Evolutionary conservation across 2,329 filamentous ascomycete species (phyloP), one percentile per base, ranked within the genome.

Genomic region (Trichoderma sp.): DNA sequence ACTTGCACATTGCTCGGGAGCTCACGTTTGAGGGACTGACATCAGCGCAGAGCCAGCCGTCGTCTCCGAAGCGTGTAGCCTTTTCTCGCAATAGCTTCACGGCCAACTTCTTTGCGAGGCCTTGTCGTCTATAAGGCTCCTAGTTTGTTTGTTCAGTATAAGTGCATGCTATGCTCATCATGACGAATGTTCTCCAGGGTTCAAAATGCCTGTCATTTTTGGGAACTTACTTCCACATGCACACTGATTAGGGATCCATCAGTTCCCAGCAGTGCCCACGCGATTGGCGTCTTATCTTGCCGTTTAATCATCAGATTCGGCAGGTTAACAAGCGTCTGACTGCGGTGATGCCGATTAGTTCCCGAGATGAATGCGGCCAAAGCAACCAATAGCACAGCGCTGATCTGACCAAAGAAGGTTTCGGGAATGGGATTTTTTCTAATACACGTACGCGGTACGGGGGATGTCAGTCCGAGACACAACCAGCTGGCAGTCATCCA

Each of bases 221-320:
- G 24, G 29, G 4, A 21, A 75, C 80, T 4, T 76, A 85, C 85
- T 81, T 93, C 91, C 71, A 89, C 91, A 80, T 93, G 90, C 45
- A 93, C 82, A 35, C 88, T 89, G 12, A 87, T 89, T 18, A 93
- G 81, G n/a, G 89, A 91, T 1, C 88, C 91, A 79, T 93, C 92
- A 3, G 88, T 84, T 0, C 90, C 86, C 5, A 90, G 80, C 68
- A 94, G 93, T 0, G 88, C 89, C 93, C 93, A 94, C 0, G 91
- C 90, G 6, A 94, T 83, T 0, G 88, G 86, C 1, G 83, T 87
- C 1, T 85, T 86, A 21, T 88, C 85, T 1, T 82, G 79, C 0
- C 85, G 80, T 71, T 87, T 86, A 24, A 91, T 82, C 1, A 86
- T 84, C 50, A 86, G 81, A 76, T 85, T 89, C 3, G 88, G 88